These are phyloP conservation scores for Tulasnella sp. DNA, from an alignment of 768 basidiomycete species.

Conservation along the genomic window DNA sequence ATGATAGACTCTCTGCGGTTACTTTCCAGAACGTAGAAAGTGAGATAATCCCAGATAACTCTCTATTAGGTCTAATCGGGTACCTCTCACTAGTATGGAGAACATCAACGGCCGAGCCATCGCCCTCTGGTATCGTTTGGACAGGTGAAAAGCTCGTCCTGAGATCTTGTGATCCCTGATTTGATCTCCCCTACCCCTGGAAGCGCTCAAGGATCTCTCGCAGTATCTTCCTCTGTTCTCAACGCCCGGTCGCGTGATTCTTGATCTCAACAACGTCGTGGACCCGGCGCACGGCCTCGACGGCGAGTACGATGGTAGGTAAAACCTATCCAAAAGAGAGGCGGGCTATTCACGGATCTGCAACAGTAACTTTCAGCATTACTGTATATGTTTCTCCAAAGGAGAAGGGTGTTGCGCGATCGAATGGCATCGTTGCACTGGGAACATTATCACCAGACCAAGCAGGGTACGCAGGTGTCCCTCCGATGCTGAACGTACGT, in stretches of 20 bases:
- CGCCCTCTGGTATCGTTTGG: slow-evolving; percentile 68
- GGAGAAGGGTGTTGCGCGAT: slow-evolving; percentile 59
- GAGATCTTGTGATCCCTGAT: neutral
- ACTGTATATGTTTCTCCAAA: slow-evolving; percentile 57
- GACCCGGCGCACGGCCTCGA: slow-evolving; percentile 46
- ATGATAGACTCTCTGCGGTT: neutral
- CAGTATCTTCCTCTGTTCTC: slow-evolving; percentile 68
- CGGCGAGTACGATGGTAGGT: slow-evolving; percentile 66
- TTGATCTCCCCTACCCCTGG: neutral
- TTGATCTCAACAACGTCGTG: slow-evolving; percentile 69
- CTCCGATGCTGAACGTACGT: slow-evolving; percentile 63
- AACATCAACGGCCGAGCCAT: slow-evolving; percentile 76
- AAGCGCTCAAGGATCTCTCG: slow-evolving; percentile 61
- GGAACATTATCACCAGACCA: slow-evolving; percentile 60
- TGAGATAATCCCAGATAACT: neutral
- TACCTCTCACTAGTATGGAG: slow-evolving; percentile 80
- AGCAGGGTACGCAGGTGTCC: slow-evolving; percentile 71
- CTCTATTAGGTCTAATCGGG: slow-evolving; percentile 44
- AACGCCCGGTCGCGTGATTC: slow-evolving; percentile 62
- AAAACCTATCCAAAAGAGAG: slow-evolving; percentile 39
- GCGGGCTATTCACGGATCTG: neutral
- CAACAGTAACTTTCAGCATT: slow-evolving; percentile 52
- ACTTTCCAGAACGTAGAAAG: neutral
- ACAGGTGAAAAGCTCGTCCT: slow-evolving; percentile 43
- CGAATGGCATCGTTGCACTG: slow-evolving; percentile 61